Evolutionary conservation across 2,329 filamentous ascomycete genomes (phyloP).

Genomic region (Colletotrichum eleusines): DNA sequence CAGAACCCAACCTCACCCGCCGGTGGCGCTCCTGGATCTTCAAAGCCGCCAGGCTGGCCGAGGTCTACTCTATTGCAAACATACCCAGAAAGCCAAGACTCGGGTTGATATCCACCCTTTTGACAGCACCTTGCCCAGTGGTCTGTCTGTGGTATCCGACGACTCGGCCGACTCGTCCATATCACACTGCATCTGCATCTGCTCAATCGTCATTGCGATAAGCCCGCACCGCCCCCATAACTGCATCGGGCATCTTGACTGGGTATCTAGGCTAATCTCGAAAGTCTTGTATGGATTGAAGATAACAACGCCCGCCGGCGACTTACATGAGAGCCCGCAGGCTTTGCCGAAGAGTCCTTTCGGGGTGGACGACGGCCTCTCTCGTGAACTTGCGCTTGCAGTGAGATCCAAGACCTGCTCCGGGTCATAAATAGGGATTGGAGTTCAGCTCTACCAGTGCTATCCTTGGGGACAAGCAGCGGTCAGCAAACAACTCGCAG

Average conservation of each 20-base stretch:
- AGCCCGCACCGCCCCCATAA: slow-evolving; percentile 4
- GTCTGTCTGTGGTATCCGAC: not conserved
- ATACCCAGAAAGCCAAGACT: slow-evolving; percentile 23
- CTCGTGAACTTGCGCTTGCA: slow-evolving; percentile 6
- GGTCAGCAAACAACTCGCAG: not conserved
- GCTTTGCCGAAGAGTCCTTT: slow-evolving; percentile 29
- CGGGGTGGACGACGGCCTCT: slow-evolving; percentile 22
- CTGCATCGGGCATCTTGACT: slow-evolving; percentile 23
- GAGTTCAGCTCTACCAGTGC: not conserved
- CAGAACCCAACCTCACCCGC: slow-evolving; percentile 32
- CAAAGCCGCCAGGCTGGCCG: slow-evolving; percentile 38
- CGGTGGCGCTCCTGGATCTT: slow-evolving; percentile 27
- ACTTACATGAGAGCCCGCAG: slow-evolving; percentile 38
- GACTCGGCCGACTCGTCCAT: slow-evolving; percentile 17
- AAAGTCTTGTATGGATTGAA: slow-evolving; percentile 20
- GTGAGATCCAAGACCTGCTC: not conserved
- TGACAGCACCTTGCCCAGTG: slow-evolving; percentile 1
- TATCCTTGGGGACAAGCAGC: not conserved
- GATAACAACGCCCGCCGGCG: slow-evolving; percentile 31
- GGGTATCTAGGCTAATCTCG: not conserved
- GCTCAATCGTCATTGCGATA: slow-evolving; percentile 16
- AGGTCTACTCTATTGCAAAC: slow-evolving; percentile 23
- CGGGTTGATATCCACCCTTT: slow-evolving; percentile 6
- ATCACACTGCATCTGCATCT: not conserved
- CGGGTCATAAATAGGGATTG: slow-evolving; percentile 13